Percentiles rank a stretch among this genome's conserved stretches.
These are phyloP conservation scores for Penicillium simplicissimum DNA, from an alignment of 495 filamentous ascomycete genomes.

Conservation along the genomic window DNA sequence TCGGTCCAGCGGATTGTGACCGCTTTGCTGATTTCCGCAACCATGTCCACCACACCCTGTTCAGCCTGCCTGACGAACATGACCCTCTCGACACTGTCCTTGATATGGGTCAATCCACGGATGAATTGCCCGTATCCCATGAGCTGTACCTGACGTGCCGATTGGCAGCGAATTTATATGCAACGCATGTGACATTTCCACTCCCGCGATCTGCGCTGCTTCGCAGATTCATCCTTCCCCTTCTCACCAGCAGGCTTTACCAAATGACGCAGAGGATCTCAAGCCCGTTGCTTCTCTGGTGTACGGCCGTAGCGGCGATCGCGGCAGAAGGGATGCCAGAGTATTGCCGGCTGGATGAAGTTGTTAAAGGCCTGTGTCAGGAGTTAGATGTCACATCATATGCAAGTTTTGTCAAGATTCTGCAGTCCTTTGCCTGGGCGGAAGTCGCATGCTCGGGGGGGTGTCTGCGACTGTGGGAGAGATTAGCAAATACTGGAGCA, in stretches of 20 bases:
- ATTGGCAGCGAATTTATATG: slow-evolving; percentile 3
- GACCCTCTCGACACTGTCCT: neutral
- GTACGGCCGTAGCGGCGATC: neutral
- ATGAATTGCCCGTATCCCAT: neutral
- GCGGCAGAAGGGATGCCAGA: neutral
- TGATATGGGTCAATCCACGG: neutral
- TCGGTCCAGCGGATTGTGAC: neutral
- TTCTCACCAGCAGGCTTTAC: neutral
- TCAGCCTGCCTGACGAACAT: slow-evolving; percentile 1
- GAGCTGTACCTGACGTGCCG: neutral
- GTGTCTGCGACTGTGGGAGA: slow-evolving; percentile 2
- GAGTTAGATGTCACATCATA: neutral
- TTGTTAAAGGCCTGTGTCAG: neutral
- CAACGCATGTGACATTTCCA: slow-evolving; percentile 3
- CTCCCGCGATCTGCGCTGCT: neutral
- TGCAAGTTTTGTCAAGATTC: neutral
- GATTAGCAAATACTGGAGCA: neutral
- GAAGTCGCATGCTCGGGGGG: slow-evolving; percentile 4
- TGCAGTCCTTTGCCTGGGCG: slow-evolving; percentile 7
- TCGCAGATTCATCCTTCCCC: slow-evolving; percentile 2
- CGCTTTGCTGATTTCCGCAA: slow-evolving; percentile 1
- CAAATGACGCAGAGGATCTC: neutral
- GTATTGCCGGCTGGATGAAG: neutral
- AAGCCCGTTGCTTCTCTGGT: neutral
- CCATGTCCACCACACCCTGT: neutral